These are phyloP conservation scores for Pleurostoma richardsiae DNA, from an alignment of 2,329 filamentous ascomycete genomes.

Conservation along the genomic window DNA sequence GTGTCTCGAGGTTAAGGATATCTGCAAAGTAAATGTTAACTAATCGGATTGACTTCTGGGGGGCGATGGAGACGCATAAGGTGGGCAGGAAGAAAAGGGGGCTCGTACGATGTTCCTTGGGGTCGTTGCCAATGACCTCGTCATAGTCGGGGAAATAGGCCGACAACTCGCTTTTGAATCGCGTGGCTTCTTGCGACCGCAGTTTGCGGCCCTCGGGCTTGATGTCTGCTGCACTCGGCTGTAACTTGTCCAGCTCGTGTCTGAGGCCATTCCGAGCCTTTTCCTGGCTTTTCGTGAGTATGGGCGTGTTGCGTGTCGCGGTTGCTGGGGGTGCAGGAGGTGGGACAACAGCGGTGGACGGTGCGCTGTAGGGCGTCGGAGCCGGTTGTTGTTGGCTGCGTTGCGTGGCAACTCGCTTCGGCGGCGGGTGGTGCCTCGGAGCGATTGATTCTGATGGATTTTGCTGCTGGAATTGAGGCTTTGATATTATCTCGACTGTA, in stretches of 20 bases:
- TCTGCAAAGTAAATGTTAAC: constrained; percentile 42
- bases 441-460: constrained; percentile 8
- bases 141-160: constrained; percentile 93
- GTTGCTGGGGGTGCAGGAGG: constrained; percentile 8
- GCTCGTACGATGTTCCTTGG: constrained; percentile 68
- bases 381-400: constrained; percentile 13
- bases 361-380: constrained; percentile 8
- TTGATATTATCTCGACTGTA: constrained; percentile 10
- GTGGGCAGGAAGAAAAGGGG: not conserved
- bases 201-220: constrained; percentile 68
- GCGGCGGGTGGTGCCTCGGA: constrained; percentile 6
- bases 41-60: not conserved
- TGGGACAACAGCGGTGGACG: constrained; percentile 4
- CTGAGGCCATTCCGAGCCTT: constrained; percentile 58
- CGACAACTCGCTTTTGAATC: constrained; percentile 87
- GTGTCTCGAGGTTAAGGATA: constrained; percentile 65
- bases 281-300: constrained; percentile 45
- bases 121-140: constrained; percentile 83
- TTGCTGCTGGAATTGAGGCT: constrained; percentile 9
- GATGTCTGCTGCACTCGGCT: constrained; percentile 39
- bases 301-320: constrained; percentile 15
- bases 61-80: not conserved
- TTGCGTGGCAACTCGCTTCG: constrained; percentile 3
- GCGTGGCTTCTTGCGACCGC: constrained; percentile 77
- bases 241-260: constrained; percentile 54